These are phyloP conservation scores for Kuraishia borneana DNA, from an alignment of 805 yeast genomes.

Conservation along the genomic window DNA sequence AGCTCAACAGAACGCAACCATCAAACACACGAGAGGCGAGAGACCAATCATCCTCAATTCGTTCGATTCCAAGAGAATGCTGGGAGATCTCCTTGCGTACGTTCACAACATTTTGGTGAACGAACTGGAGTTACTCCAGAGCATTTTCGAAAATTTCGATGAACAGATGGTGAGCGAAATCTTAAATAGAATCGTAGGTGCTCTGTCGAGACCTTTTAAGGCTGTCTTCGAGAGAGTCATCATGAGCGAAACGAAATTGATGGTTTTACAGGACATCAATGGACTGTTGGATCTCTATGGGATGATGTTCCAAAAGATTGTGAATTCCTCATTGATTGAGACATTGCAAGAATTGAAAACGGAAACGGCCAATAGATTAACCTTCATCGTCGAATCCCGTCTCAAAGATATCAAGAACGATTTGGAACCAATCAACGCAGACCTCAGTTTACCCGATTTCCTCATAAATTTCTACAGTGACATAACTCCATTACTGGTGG, in stretches of 20 bases:
- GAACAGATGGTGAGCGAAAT: constrained; percentile 22
- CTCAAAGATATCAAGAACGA: constrained; percentile 12
- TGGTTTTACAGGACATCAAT: constrained; percentile 44
- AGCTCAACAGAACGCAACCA: constrained; percentile 5
- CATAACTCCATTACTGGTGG: constrained; percentile 45
- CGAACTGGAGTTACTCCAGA: constrained; percentile 67
- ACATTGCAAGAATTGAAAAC: constrained; percentile 20
- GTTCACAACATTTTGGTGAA: constrained; percentile 78
- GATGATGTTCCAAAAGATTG: constrained; percentile 49
- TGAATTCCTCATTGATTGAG: constrained; percentile 9
- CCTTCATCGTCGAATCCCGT: constrained; percentile 26
- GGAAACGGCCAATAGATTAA: constrained; percentile 25
- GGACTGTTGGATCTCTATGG: constrained; percentile 58
- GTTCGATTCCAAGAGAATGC: constrained; percentile 71
- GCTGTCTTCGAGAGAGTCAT: constrained; percentile 60
- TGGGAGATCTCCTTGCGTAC: constrained; percentile 84
- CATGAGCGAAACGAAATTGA: constrained; percentile 49
- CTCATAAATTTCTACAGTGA: constrained; percentile 52
- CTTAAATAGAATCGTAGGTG: constrained; percentile 37
- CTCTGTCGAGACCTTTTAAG: constrained; percentile 49
- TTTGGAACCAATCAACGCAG: constrained; percentile 28
- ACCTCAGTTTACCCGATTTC: constrained; percentile 81
- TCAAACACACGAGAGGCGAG: constrained; percentile 1
- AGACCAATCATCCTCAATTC: constrained; percentile 54
- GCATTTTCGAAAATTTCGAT: constrained; percentile 33